Percentiles rank a stretch among this genome's conserved stretches.
Evolutionary conservation across 176 grass and related monocot genomes (phyloP).

Genomic region (Hordeum vulgare): DNA sequence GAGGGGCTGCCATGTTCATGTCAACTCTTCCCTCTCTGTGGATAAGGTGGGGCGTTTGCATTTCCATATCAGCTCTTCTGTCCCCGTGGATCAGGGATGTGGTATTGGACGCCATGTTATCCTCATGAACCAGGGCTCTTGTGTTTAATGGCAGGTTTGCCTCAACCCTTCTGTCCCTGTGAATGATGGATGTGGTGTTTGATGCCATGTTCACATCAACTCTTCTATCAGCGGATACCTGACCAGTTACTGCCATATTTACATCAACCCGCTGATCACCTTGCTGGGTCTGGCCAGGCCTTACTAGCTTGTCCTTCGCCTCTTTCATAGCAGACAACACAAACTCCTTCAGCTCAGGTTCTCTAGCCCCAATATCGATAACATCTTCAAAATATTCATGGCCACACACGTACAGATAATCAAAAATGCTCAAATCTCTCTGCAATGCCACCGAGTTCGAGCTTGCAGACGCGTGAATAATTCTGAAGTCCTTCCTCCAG

Average conservation of each 20-base stretch:
- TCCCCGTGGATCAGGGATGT: conserved; percentile 26
- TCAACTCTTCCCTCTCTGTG: conserved; percentile 43
- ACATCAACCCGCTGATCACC: conserved; percentile 41
- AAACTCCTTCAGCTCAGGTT: conserved; percentile 82
- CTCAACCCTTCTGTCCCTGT: conserved; percentile 34
- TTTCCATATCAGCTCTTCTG: conserved; percentile 37
- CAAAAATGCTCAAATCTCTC: conserved; percentile 42
- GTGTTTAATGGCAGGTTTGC: conserved; percentile 21
- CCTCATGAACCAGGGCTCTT: conserved; percentile 27
- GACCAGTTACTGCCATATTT: conserved; percentile 41
- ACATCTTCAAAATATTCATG: conserved; percentile 72
- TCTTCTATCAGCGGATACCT: conserved; percentile 19
- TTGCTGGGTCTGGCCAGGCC: conserved; percentile 25
- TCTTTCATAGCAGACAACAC: conserved; percentile 71
- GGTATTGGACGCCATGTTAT: conserved; percentile 26
- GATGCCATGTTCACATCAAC: conserved; percentile 53
- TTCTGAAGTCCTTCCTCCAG: conserved; percentile 92
- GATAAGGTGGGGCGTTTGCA: conserved; percentile 12
- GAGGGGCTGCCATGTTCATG: conserved; percentile 51
- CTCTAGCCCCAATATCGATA: conserved; percentile 67
- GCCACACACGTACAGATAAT: conserved; percentile 50
- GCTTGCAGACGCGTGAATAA: conserved; percentile 36
- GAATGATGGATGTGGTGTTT: conserved; percentile 32
- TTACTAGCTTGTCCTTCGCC: conserved; percentile 58
- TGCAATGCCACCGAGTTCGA: conserved; percentile 11